Evolutionary conservation across 2,329 filamentous ascomycete genomes (phyloP), one percentile per base, ranked within the genome.

Genomic region (Trichoderma sp.): DNA sequence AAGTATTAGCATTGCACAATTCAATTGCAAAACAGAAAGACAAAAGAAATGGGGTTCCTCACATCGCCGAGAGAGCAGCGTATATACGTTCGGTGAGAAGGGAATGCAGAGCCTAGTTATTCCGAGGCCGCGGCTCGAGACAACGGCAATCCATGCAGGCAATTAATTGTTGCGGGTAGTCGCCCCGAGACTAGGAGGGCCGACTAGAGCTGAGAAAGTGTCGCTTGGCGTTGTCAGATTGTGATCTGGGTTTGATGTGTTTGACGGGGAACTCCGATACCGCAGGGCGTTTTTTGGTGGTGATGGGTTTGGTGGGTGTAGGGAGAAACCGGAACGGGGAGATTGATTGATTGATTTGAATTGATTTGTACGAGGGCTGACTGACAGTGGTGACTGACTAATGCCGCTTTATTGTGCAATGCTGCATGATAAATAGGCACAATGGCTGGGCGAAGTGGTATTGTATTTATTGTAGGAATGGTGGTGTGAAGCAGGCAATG

Each of bases 1-100:
- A 43, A 32, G 6, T 47, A 62, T 68, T 71, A 66, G 47, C 47
- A 53, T 53, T 23, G 47, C 47, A 53, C 17, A 53, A 23, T 53
- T 23, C n/a, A 50, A 50, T 50, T 50, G 43, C 43, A n/a, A 50
- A 50, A 17, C n/a, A 0, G 11, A n/a, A 20, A 23, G 3, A 12
- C 6, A 26, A n/a, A 53, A 53, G 12, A 55, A 36, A 28, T 15
- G 23, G 28, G 26, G 26, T 26, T 15, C 34, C 4, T 71, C 12
- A 23, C 47, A 68, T 55, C 47, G 58, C 64, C 43, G 58, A 62
- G 43, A 57, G 34, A 17, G 43, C 28, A 15, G 50, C 69, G 69
- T 66, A 71, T 71, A 66, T 71, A 32, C 69, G 69, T 67, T 71
- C 53, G 69, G 69, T 39, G 50, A 32, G 50, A 58, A 23, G 67